These are phyloP conservation scores for Boletellus dicymbophilus DNA, from an alignment of 1,284 basidiomycete genomes.

Conservation along the genomic window DNA sequence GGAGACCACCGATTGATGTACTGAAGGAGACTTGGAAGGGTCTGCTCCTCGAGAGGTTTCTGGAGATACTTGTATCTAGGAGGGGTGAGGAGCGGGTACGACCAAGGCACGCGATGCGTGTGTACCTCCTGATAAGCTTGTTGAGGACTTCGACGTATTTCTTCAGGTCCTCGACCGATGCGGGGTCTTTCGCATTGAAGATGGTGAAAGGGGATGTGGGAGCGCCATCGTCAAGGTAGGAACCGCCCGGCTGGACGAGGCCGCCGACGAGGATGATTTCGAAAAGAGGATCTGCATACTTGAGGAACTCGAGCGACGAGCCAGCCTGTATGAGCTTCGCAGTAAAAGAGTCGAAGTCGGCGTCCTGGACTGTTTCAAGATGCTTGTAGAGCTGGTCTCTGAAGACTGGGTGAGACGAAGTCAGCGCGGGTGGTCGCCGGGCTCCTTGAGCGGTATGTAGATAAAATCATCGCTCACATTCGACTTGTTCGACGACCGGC, in stretches of 20 bases:
- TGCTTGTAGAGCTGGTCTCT: slow-evolving; percentile 95
- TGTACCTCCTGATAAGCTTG: slow-evolving; percentile 90
- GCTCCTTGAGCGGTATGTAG: no score
- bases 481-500: no score
- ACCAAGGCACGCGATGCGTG: slow-evolving; percentile 1
- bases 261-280: slow-evolving; percentile 94
- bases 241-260: slow-evolving; percentile 93
- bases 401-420: slow-evolving; percentile 89
- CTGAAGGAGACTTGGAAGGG: slow-evolving; percentile 84
- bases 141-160: slow-evolving; percentile 92
- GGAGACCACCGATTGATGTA: slow-evolving; percentile 86
- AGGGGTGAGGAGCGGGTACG: slow-evolving; percentile 8
- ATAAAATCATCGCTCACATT: no score
- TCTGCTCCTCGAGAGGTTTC: slow-evolving; percentile 87
- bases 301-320: slow-evolving; percentile 89
- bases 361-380: slow-evolving; percentile 81
- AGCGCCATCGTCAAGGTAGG: slow-evolving; percentile 86
- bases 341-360: slow-evolving; percentile 83
- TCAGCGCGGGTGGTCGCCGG: no score
- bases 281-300: slow-evolving; percentile 95
- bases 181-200: slow-evolving; percentile 78
- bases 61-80: slow-evolving; percentile 96
- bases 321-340: slow-evolving; percentile 91
- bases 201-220: slow-evolving; percentile 83
- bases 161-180: slow-evolving; percentile 83